Conservation (phyloP, 768 basidiomycete genomes). For the Lyophyllum decastes region DNA sequence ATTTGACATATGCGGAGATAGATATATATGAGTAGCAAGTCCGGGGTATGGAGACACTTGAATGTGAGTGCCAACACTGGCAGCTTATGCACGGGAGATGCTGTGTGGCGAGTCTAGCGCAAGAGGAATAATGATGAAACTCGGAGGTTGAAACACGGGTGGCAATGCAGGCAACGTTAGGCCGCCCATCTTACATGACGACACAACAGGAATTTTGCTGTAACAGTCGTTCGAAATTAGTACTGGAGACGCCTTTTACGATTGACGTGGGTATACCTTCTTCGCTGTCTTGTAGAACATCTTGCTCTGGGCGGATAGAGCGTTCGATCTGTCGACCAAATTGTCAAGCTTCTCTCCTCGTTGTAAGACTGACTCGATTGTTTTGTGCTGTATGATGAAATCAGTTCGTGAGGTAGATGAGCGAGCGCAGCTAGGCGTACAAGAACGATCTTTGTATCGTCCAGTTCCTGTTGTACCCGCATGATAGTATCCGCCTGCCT, state of each 20-base stretch:
- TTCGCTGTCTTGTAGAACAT: slow-evolving; percentile 99
- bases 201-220: slow-evolving; percentile 97
- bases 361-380: slow-evolving; percentile 95
- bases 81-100: not conserved
- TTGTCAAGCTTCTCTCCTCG: slow-evolving; percentile 97
- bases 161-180: not conserved
- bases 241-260: not conserved
- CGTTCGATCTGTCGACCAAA: slow-evolving; percentile 90
- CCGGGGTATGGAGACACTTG: slow-evolving; percentile 12
- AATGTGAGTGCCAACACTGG: not conserved
- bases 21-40: slow-evolving; percentile 14
- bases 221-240: not conserved
- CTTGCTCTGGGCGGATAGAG: slow-evolving; percentile 88
- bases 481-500: slow-evolving; percentile 97
- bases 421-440: slow-evolving; percentile 46
- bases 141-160: slow-evolving; percentile 14
- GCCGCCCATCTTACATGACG: slow-evolving; percentile 56
- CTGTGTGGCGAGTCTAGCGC: slow-evolving; percentile 4
- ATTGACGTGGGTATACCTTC: slow-evolving; percentile 62
- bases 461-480: slow-evolving; percentile 96
- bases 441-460: slow-evolving; percentile 98
- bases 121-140: slow-evolving; percentile 7
- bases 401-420: not conserved
- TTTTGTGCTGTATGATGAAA: slow-evolving; percentile 80
- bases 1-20: not conserved